Evolutionary conservation across 371 early-diverging fungal genomes (phyloP).

Genomic region (Rhizopus stolonifer): DNA sequence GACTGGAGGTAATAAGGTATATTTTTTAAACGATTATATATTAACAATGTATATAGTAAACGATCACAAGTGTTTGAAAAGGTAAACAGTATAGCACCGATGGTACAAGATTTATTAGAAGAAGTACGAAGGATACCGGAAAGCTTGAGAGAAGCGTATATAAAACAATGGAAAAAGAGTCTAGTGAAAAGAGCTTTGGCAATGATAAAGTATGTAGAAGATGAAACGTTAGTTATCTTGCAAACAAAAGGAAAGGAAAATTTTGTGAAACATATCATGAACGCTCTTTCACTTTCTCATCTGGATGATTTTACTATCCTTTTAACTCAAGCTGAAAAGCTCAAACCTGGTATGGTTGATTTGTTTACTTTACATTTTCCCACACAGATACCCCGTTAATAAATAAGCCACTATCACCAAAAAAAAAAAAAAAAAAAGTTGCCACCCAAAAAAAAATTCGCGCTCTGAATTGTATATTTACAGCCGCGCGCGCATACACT

Average conservation of each 20-base stretch:
- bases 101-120: conserved; percentile 51
- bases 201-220: conserved; percentile 51
- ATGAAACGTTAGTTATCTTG: conserved; percentile 42
- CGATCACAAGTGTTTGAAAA: conserved; percentile 39
- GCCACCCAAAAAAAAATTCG: no score
- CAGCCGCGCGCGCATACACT: background rate
- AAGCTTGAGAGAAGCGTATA: conserved; percentile 55
- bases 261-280: conserved; percentile 25
- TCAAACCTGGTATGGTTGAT: conserved; percentile 52
- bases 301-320: conserved; percentile 49
- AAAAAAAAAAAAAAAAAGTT: no score
- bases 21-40: background rate
- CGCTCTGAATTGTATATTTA: no score
- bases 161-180: conserved; percentile 55
- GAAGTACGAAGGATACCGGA: conserved; percentile 47
- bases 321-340: conserved; percentile 56
- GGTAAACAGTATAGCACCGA: conserved; percentile 49
- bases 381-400: conserved; percentile 15
- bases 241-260: conserved; percentile 11
- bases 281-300: conserved; percentile 33
- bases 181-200: conserved; percentile 46
- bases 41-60: conserved; percentile 9
- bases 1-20: conserved; percentile 28
- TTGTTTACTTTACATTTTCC: conserved; percentile 22
- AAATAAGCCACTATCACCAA: background rate